These are phyloP conservation scores for Monosporozyma yasuniensis DNA, from an alignment of 805 yeast genomes.

Conservation along the genomic window DNA sequence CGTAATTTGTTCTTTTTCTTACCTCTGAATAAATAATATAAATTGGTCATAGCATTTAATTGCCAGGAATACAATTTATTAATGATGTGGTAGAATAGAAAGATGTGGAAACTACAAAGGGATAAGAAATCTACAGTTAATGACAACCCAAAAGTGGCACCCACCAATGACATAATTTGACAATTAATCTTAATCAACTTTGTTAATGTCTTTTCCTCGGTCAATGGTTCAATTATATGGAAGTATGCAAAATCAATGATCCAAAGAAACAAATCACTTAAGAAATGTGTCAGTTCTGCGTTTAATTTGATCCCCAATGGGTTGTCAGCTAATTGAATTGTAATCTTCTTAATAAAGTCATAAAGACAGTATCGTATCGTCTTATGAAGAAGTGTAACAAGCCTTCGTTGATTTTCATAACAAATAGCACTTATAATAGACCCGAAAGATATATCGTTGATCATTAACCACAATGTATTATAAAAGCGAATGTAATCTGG, in stretches of 20 bases:
- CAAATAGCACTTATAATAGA: slow-evolving; percentile 44
- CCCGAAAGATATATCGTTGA: slow-evolving; percentile 78
- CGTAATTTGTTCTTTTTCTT: slow-evolving; percentile 78
- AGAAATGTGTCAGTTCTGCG: slow-evolving; percentile 71
- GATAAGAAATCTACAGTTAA: slow-evolving; percentile 55
- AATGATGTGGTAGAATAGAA: slow-evolving; percentile 68
- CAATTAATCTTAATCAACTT: slow-evolving; percentile 26
- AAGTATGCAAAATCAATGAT: slow-evolving; percentile 59
- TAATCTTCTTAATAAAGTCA: slow-evolving; percentile 37
- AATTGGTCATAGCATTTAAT: slow-evolving; percentile 53
- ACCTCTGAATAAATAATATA: slow-evolving; percentile 82
- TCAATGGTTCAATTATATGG: slow-evolving; percentile 17
- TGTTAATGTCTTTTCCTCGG: slow-evolving; percentile 21
- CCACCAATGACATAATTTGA: slow-evolving; percentile 41
- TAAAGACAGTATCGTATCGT: slow-evolving; percentile 25
- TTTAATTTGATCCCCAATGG: slow-evolving; percentile 94
- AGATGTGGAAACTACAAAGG: slow-evolving; percentile 59
- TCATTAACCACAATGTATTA: slow-evolving; percentile 79
- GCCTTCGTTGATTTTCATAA: slow-evolving; percentile 30
- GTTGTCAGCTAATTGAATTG: slow-evolving; percentile 71
- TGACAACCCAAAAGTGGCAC: slow-evolving; percentile 64
- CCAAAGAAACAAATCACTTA: slow-evolving; percentile 85
- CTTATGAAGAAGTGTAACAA: slow-evolving; percentile 31
- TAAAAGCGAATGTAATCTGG: slow-evolving; percentile 68
- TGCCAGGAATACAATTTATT: slow-evolving; percentile 76